Conservation (phyloP, 441 rosid species). For the Capsella rubella region DNA sequence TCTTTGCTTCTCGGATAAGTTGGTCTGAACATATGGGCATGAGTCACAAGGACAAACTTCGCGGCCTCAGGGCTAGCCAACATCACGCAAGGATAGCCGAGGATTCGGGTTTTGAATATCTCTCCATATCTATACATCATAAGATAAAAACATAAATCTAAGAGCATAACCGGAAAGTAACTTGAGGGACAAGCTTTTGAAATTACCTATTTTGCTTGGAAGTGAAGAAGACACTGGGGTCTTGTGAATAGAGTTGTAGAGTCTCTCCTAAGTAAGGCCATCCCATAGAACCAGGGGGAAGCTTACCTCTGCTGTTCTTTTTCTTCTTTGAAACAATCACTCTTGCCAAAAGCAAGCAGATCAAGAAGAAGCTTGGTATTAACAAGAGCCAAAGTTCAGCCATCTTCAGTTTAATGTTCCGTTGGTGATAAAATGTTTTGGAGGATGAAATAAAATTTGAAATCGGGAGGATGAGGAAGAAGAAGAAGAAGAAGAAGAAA, state of each 20-base stretch:
- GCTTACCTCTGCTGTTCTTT: conserved; percentile 47
- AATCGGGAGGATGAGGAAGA: conserved; percentile 4
- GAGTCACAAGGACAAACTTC: conserved; percentile 77
- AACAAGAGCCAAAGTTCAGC: conserved; percentile 30
- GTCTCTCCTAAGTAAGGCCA: conserved; percentile 93
- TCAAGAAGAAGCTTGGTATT: conserved; percentile 26
- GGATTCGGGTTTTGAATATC: conserved; percentile 79
- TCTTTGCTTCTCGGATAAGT: conserved; percentile 94
- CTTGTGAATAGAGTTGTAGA: conserved; percentile 78
- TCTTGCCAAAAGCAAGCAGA: conserved; percentile 31
- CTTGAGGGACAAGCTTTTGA: conserved; percentile 27
- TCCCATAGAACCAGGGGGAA: conserved; percentile 94
- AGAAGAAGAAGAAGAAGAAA: conserved; percentile 15
- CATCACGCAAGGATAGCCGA: conserved; percentile 94
- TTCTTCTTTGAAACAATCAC: conserved; percentile 31
- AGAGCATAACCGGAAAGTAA: conserved; percentile 10
- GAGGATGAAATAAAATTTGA: neutral
- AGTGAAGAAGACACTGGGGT: conserved; percentile 81
- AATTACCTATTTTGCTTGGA: conserved; percentile 72
- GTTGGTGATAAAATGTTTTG: conserved; percentile 5
- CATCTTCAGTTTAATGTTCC: conserved; percentile 7
- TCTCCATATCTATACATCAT: conserved; percentile 71
- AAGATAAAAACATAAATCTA: conserved; percentile 2
- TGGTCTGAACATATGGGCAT: conserved; percentile 89
- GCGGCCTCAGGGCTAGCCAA: conserved; percentile 88